Evolutionary conservation across 768 basidiomycete species (phyloP).

Genomic region (Tylopilus felleus): DNA sequence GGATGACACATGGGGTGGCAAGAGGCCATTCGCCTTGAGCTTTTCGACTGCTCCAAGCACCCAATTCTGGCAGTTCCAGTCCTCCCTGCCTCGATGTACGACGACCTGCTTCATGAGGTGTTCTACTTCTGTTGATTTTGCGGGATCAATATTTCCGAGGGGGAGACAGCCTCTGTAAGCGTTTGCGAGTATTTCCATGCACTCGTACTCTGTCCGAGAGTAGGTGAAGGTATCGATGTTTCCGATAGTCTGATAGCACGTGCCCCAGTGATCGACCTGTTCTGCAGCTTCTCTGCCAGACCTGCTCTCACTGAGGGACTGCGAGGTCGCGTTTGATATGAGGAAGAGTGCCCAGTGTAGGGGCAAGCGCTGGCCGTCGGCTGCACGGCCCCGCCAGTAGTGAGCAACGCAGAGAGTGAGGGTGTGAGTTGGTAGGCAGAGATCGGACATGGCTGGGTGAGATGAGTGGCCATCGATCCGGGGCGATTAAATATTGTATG

Average conservation of each 20-base stretch:
- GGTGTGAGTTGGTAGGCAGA: slow-evolving; percentile 9
- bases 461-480: neutral
- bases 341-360: slow-evolving; percentile 33
- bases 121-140: slow-evolving; percentile 13
- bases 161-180: slow-evolving; percentile 31
- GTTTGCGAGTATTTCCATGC: slow-evolving; percentile 30
- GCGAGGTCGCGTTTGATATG: slow-evolving; percentile 20
- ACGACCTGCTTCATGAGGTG: slow-evolving; percentile 22
- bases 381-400: slow-evolving; percentile 26
- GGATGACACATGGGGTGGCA: slow-evolving; percentile 19
- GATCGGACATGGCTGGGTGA: slow-evolving; percentile 16
- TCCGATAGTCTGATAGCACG: slow-evolving; percentile 29
- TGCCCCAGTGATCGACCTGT: slow-evolving; percentile 30
- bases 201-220: slow-evolving; percentile 26
- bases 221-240: slow-evolving; percentile 29
- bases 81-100: slow-evolving; percentile 25
- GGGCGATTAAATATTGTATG: slow-evolving; percentile 9
- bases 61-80: slow-evolving; percentile 34
- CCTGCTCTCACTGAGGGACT: slow-evolving; percentile 21
- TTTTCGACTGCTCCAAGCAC: slow-evolving; percentile 24
- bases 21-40: slow-evolving; percentile 16
- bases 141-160: slow-evolving; percentile 19
- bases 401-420: slow-evolving; percentile 29
- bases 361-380: slow-evolving; percentile 21
- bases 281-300: slow-evolving; percentile 22